Percentiles rank a stretch among this genome's conserved stretches.
Conservation (phyloP, 1,284 basidiomycete genomes). For the Boletus semigastroideus region DNA sequence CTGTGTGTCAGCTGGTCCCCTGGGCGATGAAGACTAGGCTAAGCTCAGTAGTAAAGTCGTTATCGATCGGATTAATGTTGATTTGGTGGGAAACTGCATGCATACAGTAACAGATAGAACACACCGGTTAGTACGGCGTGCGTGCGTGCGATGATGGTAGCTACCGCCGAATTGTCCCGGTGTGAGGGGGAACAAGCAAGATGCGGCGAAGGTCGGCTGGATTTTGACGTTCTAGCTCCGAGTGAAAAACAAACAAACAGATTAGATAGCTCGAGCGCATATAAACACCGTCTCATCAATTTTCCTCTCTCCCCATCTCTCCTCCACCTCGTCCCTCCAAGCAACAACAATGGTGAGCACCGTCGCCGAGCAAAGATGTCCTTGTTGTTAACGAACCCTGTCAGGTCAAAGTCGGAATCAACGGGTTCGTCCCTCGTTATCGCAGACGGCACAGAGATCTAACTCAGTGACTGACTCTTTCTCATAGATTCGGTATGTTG, state of each 20-base stretch:
- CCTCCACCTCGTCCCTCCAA: constrained; percentile 6
- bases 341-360: constrained; percentile 25
- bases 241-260: constrained; percentile 15
- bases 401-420: constrained; percentile 88
- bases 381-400: constrained; percentile 6
- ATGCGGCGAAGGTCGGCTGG: constrained; percentile 11
- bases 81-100: background rate
- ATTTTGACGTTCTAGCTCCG: constrained; percentile 29
- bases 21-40: background rate
- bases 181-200: background rate
- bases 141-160: constrained; percentile 11
- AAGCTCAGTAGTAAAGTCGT: background rate
- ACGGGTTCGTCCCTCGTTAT: constrained; percentile 59
- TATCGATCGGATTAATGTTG: background rate
- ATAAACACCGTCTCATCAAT: constrained; percentile 17
- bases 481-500: constrained; percentile 75
- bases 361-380: background rate
- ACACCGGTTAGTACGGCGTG: constrained; percentile 2
- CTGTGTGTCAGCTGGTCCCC: constrained; percentile 1
- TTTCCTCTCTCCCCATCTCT: constrained; percentile 2
- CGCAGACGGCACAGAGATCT: constrained; percentile 8
- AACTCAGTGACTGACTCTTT: constrained; percentile 6
- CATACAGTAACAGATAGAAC: background rate
- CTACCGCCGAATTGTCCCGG: constrained; percentile 12
- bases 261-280: constrained; percentile 30